phyloP scores from a whole-genome alignment of 805 yeast species.

The Ogataea paradorogensis region DNA sequence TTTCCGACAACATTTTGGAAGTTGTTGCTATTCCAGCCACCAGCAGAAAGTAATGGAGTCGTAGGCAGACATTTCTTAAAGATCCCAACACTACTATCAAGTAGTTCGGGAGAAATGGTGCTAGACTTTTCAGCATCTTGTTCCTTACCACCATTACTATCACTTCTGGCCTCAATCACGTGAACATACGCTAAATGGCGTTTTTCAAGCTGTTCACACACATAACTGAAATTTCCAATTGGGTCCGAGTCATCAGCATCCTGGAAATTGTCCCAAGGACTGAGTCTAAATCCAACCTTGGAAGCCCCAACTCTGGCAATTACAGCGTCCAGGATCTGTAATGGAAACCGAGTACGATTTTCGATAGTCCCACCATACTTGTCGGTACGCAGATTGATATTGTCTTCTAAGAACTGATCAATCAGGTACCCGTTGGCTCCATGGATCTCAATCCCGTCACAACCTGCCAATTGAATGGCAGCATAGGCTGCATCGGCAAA shows the following conservation, averaged over 20 bases:
- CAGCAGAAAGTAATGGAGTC: conserved; percentile 29
- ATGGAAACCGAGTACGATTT: conserved; percentile 35
- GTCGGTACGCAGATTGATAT: conserved; percentile 41
- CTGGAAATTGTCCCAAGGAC: conserved; percentile 37
- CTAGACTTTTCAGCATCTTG: conserved; percentile 23
- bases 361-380: conserved; percentile 52
- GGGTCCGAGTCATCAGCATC: conserved; percentile 21
- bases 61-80: conserved; percentile 25
- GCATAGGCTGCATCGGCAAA: conserved; percentile 32
- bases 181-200: conserved; percentile 37
- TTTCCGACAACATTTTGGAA: conserved; percentile 15
- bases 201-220: conserved; percentile 33
- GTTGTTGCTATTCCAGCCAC: conserved; percentile 28
- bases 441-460: conserved; percentile 40
- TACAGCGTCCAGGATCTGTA: conserved; percentile 38
- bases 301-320: conserved; percentile 36
- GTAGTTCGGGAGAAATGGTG: conserved; percentile 22
- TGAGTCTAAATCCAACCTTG: conserved; percentile 34
- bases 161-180: conserved; percentile 37
- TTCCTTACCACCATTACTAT: conserved; percentile 27
- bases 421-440: conserved; percentile 41
- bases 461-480: conserved; percentile 35
- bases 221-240: conserved; percentile 25
- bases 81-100: conserved; percentile 12
- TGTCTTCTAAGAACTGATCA: conserved; percentile 37